Evolutionary conservation across 768 basidiomycete species (phyloP).

Genomic region (Leucogyrophana mollusca): DNA sequence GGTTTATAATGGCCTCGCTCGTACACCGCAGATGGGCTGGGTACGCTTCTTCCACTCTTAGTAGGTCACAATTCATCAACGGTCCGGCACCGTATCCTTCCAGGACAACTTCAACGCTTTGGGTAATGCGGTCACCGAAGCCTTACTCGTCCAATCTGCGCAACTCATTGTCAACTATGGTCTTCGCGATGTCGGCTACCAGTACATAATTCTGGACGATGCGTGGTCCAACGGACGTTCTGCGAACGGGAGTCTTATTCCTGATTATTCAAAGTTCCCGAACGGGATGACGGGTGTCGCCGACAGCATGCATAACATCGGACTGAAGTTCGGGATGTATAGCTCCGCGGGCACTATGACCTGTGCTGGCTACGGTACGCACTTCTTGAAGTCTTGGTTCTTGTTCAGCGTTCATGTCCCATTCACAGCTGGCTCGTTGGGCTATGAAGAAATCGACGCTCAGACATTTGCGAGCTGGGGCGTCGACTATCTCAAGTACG

Average conservation of each 20-base stretch:
- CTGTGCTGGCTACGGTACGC: background rate
- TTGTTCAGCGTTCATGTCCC: constrained; percentile 33
- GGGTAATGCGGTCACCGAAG: too few relatives aligned
- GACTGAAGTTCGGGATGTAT: constrained; percentile 54
- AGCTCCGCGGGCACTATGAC: constrained; percentile 28
- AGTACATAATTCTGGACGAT: constrained; percentile 52
- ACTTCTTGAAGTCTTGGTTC: background rate
- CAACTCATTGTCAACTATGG: constrained; percentile 22
- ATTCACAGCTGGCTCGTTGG: constrained; percentile 54
- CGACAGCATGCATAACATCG: constrained; percentile 42
- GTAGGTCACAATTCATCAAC: too few relatives aligned
- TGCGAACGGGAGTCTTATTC: constrained; percentile 40
- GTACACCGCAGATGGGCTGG: constrained; percentile 38
- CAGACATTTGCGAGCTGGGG: constrained; percentile 53
- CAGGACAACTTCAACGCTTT: constrained; percentile 39
- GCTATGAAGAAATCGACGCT: constrained; percentile 48
- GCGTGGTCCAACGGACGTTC: constrained; percentile 33
- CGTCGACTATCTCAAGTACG: constrained; percentile 38
- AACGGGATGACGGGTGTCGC: constrained; percentile 48
- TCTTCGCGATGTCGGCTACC: constrained; percentile 46
- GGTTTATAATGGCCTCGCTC: constrained; percentile 20
- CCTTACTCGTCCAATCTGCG: background rate
- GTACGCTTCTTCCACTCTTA: too few relatives aligned
- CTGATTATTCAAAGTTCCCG: constrained; percentile 54
- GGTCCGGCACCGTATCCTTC: too few relatives aligned